Evolutionary conservation across 306 rosid genomes (phyloP), one percentile per base, ranked within the genome.

Genomic region (Mucuna pruriens): DNA sequence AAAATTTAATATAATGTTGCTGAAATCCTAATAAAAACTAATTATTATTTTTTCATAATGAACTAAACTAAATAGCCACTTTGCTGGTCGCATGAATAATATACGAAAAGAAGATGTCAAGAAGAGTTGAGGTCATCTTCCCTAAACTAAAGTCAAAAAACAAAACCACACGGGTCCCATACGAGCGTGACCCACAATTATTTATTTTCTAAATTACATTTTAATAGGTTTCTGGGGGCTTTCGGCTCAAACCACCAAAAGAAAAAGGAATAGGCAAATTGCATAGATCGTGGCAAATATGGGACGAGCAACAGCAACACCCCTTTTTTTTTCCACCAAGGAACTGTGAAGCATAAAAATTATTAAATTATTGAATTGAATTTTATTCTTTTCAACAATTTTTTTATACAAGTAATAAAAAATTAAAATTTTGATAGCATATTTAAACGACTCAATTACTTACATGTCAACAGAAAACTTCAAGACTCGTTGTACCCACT

Each of bases 241-340:
- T 67, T 67, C 76, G 12, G 58, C 58, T 22, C 26, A 78, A 36
- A 38, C 57, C 76, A 68, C 61, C 44, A 69, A 55, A 17, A 42
- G 12, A 4, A 44, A 62, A 5, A 31, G 65, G 65, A 33, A 19
- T 51, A 5, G 20, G 60, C 77, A 66, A 82, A 75, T 66, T 75
- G 85, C 33, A 33, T 22, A 20, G 26, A 49, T 31, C 19, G 74
- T 71, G 74, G 62, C 73, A 68, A 60, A 54, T 54, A 83, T 78
- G 71, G 42, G 64, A 63, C 38, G 69, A 26, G 57, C 78, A 57
- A 76, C 84, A 26, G 9, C 73, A 31, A 60, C 66, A 58, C 49
- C 22, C 11, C 55, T 20, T 55, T 67, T n/a, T n/a, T n/a, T n/a
- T n/a, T n/a, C n/a, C n/a, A n/a, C n/a, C n/a, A n/a, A n/a, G n/a